Evolutionary conservation across 495 filamentous ascomycete genomes (phyloP).

Genomic region (Xylaria sp.): DNA sequence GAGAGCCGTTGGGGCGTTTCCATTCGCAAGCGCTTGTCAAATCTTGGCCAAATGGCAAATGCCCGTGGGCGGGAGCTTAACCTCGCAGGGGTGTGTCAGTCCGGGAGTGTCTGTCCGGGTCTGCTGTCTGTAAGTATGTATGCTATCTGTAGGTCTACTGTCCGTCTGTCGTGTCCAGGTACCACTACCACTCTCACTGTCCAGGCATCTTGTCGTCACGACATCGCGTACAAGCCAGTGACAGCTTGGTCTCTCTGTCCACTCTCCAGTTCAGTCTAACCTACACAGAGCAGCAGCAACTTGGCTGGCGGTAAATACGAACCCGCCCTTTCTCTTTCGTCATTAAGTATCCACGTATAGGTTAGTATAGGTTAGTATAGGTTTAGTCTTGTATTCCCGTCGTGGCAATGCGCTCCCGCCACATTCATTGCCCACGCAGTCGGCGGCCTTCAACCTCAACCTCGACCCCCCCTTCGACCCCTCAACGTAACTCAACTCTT

Average conservation of each 20-base stretch:
- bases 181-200: too few species aligned
- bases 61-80: neutral
- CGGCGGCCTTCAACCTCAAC: neutral
- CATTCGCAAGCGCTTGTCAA: conserved; percentile 34
- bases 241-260: conserved; percentile 6
- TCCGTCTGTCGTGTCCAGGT: neutral
- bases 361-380: too few species aligned
- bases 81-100: neutral
- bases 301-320: conserved; percentile 18
- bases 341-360: too few species aligned
- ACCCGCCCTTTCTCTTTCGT: conserved; percentile 16
- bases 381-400: conserved; percentile 17
- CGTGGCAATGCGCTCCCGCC: conserved; percentile 24
- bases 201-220: conserved; percentile 4
- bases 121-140: too few species aligned
- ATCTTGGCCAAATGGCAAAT: conserved; percentile 17
- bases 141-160: too few species aligned
- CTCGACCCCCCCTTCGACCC: too few species aligned
- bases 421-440: conserved; percentile 8
- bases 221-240: neutral
- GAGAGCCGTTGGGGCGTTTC: conserved; percentile 23
- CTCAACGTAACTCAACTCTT: too few species aligned
- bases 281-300: too few species aligned
- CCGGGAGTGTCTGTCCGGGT: conserved; percentile 1
- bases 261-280: too few species aligned